Evolutionary conservation across 495 filamentous ascomycete genomes (phyloP).

Genomic region (Annulohypoxylon bovei): DNA sequence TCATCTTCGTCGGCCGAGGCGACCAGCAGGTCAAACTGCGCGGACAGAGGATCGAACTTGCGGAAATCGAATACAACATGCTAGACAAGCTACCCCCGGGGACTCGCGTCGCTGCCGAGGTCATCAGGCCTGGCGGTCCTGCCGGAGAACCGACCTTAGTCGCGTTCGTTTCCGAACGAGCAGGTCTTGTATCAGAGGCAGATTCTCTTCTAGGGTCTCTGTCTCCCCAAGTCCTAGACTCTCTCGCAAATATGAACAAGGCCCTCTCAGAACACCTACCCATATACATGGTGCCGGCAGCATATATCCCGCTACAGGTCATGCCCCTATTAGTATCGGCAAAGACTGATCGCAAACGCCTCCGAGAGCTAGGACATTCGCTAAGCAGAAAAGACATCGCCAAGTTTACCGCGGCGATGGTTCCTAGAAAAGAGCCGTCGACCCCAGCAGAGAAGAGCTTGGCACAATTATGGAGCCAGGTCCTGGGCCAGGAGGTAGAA

Average conservation of each 20-base stretch:
- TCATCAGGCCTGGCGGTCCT: slow-evolving; percentile 53
- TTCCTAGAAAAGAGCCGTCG: slow-evolving; percentile 38
- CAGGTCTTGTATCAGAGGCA: slow-evolving; percentile 33
- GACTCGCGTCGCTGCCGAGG: slow-evolving; percentile 53
- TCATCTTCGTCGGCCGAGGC: slow-evolving; percentile 70
- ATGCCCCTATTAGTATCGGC: slow-evolving; percentile 67
- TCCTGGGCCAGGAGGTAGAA: slow-evolving; percentile 43
- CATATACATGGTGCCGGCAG: slow-evolving; percentile 69
- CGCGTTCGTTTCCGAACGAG: slow-evolving; percentile 50
- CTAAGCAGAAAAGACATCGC: slow-evolving; percentile 49
- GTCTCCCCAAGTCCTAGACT: slow-evolving; percentile 43
- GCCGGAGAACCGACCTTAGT: slow-evolving; percentile 52
- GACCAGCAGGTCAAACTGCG: slow-evolving; percentile 74
- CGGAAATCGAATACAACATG: slow-evolving; percentile 71
- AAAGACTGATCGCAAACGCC: slow-evolving; percentile 69
- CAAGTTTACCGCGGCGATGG: slow-evolving; percentile 34
- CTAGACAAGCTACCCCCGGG: slow-evolving; percentile 47
- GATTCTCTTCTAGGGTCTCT: slow-evolving; percentile 39
- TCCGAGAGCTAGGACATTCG: slow-evolving; percentile 53
- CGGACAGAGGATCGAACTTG: slow-evolving; percentile 72
- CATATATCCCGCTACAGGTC: slow-evolving; percentile 66
- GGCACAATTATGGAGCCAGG: slow-evolving; percentile 43
- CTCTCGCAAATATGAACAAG: slow-evolving; percentile 43
- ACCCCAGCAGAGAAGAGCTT: slow-evolving; percentile 46
- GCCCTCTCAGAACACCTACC: slow-evolving; percentile 54